These are phyloP conservation scores for Apodospora peruviana DNA, from an alignment of 495 filamentous ascomycete genomes.

Conservation along the genomic window DNA sequence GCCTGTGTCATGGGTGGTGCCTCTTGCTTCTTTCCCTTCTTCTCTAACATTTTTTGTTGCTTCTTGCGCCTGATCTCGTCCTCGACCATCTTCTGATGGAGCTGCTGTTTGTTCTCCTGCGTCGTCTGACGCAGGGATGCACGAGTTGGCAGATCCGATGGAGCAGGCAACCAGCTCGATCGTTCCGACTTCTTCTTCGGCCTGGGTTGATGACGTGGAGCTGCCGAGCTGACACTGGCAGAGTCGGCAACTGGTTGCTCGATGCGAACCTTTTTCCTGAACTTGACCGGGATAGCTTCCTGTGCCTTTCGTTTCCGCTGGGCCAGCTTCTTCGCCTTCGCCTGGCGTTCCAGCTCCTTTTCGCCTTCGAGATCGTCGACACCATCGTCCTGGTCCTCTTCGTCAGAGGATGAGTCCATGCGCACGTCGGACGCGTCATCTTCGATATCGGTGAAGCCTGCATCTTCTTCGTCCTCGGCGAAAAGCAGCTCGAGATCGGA, in stretches of 20 bases:
- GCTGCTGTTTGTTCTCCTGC: constrained; percentile 74
- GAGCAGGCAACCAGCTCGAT: constrained; percentile 77
- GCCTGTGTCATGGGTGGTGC: constrained; percentile 82
- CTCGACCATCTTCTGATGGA: constrained; percentile 76
- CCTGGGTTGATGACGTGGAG: constrained; percentile 41
- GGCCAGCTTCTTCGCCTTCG: constrained; percentile 41
- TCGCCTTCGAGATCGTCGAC: constrained; percentile 65
- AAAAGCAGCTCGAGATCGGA: constrained; percentile 78
- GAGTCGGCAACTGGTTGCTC: constrained; percentile 32
- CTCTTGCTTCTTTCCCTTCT: constrained; percentile 72
- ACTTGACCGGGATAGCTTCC: constrained; percentile 46
- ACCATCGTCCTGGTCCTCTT: constrained; percentile 70
- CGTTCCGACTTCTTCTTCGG: constrained; percentile 93
- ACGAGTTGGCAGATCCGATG: constrained; percentile 72
- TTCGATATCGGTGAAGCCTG: constrained; percentile 64
- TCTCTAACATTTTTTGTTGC: constrained; percentile 79
- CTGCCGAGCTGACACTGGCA: constrained; percentile 43
- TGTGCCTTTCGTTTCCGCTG: constrained; percentile 74
- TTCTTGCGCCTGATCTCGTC: constrained; percentile 74
- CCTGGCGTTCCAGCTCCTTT: constrained; percentile 58
- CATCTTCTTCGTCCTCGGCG: constrained; percentile 80
- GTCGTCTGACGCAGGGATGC: constrained; percentile 80
- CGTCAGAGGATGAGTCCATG: constrained; percentile 77
- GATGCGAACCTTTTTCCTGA: constrained; percentile 52
- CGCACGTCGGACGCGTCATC: constrained; percentile 71